Percentiles rank a stretch among this genome's conserved stretches.
phyloP scores from a whole-genome alignment of 1,284 basidiomycete species.

The Sanguinoderma infundibulare region DNA sequence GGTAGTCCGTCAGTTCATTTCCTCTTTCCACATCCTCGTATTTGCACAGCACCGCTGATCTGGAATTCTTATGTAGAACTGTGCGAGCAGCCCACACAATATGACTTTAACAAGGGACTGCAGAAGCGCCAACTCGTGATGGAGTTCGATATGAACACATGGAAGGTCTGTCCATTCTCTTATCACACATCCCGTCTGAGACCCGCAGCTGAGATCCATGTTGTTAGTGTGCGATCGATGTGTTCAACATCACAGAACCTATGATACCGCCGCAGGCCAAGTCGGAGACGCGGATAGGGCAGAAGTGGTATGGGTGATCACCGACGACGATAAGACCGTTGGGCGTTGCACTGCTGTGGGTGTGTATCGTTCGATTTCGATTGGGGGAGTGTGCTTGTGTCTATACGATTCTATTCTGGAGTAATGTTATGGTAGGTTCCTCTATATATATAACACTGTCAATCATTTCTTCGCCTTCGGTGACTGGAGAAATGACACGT shows the following conservation, averaged over 20 bases:
- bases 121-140: constrained; percentile 83
- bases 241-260: constrained; percentile 75
- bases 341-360: not conserved
- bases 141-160: constrained; percentile 85
- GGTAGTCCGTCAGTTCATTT: constrained; percentile 76
- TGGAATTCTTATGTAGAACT: constrained; percentile 48
- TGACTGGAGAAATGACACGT: too few relatives aligned
- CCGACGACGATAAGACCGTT: not conserved
- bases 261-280: constrained; percentile 68
- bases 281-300: constrained; percentile 55
- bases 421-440: constrained; percentile 13
- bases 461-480: too few relatives aligned
- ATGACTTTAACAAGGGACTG: constrained; percentile 67
- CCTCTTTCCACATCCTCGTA: not conserved
- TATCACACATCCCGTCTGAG: not conserved
- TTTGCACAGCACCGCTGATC: not conserved
- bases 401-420: constrained; percentile 15
- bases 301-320: constrained; percentile 78
- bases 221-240: constrained; percentile 84
- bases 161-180: constrained; percentile 62
- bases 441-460: too few relatives aligned
- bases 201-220: too few relatives aligned
- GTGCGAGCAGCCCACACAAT: constrained; percentile 64
- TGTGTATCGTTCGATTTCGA: not conserved
- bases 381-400: constrained; percentile 1